phyloP scores from a whole-genome alignment of 768 basidiomycete genomes.

The Tylopilus vinaceipallidus region DNA sequence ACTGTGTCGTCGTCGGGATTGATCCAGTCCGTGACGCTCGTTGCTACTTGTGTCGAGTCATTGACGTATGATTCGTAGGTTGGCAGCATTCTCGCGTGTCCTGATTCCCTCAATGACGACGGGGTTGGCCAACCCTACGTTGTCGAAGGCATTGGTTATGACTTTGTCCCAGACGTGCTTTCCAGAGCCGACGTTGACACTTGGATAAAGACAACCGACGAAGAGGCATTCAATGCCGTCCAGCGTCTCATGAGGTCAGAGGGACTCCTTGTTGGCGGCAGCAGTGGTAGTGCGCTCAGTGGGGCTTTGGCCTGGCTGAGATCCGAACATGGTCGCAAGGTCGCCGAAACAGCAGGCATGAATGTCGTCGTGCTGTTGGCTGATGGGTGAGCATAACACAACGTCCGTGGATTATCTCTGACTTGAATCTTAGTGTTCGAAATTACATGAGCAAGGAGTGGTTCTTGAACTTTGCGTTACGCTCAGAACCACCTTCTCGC shows the following conservation, averaged over 20 bases:
- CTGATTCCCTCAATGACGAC: conserved; percentile 58
- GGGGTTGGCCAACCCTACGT: conserved; percentile 53
- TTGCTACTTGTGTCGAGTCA: not conserved
- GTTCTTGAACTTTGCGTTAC: conserved; percentile 73
- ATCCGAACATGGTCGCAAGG: conserved; percentile 57
- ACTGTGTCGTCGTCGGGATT: conserved; percentile 76
- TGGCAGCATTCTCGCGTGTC: conserved; percentile 84
- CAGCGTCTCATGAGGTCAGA: conserved; percentile 77
- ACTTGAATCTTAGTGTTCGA: conserved; percentile 55
- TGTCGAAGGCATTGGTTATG: conserved; percentile 97
- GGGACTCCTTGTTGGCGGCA: conserved; percentile 91
- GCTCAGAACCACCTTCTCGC: conserved; percentile 52
- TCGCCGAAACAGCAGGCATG: conserved; percentile 65
- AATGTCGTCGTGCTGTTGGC: conserved; percentile 90
- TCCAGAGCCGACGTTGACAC: conserved; percentile 63
- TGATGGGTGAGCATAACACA: conserved; percentile 65
- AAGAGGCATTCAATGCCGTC: conserved; percentile 76
- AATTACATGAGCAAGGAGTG: conserved; percentile 95
- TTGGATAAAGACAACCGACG: conserved; percentile 88
- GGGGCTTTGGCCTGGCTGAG: conserved; percentile 79
- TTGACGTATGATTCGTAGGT: conserved; percentile 43
- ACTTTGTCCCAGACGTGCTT: conserved; percentile 87
- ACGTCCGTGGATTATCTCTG: not conserved
- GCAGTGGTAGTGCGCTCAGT: conserved; percentile 81
- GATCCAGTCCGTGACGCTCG: conserved; percentile 69